phyloP scores from a whole-genome alignment of 257 asterid species.

The Galeopsis tetrahit region DNA sequence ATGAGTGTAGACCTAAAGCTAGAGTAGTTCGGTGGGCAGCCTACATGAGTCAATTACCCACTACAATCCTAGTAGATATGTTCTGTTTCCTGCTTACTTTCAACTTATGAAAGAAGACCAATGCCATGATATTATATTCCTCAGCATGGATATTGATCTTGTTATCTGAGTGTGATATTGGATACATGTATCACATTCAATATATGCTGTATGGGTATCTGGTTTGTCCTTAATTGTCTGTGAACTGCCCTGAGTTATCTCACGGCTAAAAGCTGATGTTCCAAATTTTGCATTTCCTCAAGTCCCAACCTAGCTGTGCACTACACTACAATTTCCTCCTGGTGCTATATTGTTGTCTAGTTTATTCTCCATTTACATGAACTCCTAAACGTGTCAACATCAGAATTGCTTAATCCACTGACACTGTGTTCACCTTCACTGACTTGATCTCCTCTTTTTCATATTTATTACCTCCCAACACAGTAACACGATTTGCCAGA shows the following conservation, averaged over 20 bases:
- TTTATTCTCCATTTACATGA: slow-evolving; percentile 13
- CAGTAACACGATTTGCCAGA: not conserved
- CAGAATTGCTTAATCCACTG: slow-evolving; percentile 3
- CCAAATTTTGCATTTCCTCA: not conserved
- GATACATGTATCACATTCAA: slow-evolving; percentile 8
- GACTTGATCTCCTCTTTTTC: not conserved
- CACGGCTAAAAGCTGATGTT: not conserved
- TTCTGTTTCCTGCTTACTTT: not conserved
- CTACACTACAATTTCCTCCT: not conserved
- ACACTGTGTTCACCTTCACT: slow-evolving; percentile 13
- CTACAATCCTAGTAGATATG: slow-evolving; percentile 1
- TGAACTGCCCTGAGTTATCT: not conserved
- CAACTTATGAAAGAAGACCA: slow-evolving; percentile 1
- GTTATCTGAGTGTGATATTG: slow-evolving; percentile 13
- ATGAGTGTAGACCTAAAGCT: not conserved
- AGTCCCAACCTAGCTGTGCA: not conserved
- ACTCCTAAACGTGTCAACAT: not conserved
- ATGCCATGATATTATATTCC: slow-evolving; percentile 25
- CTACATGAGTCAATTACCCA: not conserved
- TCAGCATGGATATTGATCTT: slow-evolving; percentile 23
- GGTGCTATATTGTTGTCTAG: not conserved
- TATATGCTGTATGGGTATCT: not conserved
- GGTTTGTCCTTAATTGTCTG: not conserved
- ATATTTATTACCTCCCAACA: not conserved
- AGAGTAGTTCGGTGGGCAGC: not conserved